Evolutionary conservation across 1,139 yeast genomes (phyloP).

Genomic region (Pichia sp.): DNA sequence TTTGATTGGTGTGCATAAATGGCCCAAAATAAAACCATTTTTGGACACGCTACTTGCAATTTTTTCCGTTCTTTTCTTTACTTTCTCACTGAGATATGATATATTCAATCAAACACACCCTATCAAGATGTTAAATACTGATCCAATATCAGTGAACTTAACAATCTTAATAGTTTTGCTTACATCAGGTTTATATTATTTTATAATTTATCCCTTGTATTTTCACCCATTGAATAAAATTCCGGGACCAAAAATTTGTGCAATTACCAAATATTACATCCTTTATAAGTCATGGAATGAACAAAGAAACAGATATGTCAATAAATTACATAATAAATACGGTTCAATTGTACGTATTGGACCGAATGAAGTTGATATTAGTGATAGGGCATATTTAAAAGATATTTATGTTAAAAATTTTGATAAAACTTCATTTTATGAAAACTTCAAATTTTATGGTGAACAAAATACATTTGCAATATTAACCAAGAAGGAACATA

Average conservation of each 20-base stretch:
- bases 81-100: too few relatives aligned
- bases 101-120: too few relatives aligned
- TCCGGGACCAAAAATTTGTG: conserved; percentile 58
- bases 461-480: conserved; percentile 54
- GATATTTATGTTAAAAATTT: conserved; percentile 53
- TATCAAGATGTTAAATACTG: neutral
- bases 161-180: conserved; percentile 2
- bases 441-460: conserved; percentile 58
- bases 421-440: conserved; percentile 56
- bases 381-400: conserved; percentile 45
- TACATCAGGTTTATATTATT: conserved; percentile 25
- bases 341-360: conserved; percentile 59
- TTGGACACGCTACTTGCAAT: too few relatives aligned
- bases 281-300: conserved; percentile 49
- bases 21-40: too few relatives aligned
- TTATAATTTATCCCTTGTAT: conserved; percentile 39
- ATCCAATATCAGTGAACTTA: neutral
- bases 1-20: neutral
- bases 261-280: conserved; percentile 42
- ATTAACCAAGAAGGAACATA: conserved; percentile 43
- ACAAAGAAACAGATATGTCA: conserved; percentile 45
- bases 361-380: conserved; percentile 57
- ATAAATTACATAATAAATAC: conserved; percentile 46
- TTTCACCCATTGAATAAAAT: conserved; percentile 45
- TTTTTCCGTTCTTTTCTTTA: too few relatives aligned